A percentile compares a stretch with the other conserved stretches of the same genome.
Evolutionary conservation across 768 basidiomycete genomes (phyloP).

Genomic region (Pulveroboletus sp.): DNA sequence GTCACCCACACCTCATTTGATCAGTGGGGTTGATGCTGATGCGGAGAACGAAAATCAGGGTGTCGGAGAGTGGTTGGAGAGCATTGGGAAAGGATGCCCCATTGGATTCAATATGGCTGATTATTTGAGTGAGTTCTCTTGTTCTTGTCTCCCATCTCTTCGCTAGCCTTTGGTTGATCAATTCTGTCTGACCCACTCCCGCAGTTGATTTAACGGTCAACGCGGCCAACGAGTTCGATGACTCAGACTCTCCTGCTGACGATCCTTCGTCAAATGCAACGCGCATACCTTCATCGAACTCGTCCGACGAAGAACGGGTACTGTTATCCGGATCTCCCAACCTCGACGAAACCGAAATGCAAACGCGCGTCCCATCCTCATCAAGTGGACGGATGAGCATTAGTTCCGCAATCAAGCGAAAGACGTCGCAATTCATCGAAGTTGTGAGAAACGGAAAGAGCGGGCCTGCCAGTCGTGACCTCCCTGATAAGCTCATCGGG

Average conservation of each 20-base stretch:
- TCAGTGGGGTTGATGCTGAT: slow-evolving; percentile 5
- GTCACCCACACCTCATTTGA: slow-evolving; percentile 6
- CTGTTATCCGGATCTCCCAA: slow-evolving; percentile 37
- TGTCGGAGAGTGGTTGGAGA: slow-evolving; percentile 61
- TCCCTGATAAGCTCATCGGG: slow-evolving; percentile 57
- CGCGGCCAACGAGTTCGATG: slow-evolving; percentile 39
- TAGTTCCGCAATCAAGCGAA: slow-evolving; percentile 56
- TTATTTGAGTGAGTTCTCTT: slow-evolving; percentile 72
- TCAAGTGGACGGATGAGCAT: slow-evolving; percentile 40
- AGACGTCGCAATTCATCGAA: slow-evolving; percentile 70
- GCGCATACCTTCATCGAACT: slow-evolving; percentile 36
- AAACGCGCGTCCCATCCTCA: slow-evolving; percentile 32
- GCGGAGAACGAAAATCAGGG: slow-evolving; percentile 21
- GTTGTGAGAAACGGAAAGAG: slow-evolving; percentile 41
- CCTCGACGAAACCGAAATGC: slow-evolving; percentile 50
- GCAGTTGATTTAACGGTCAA: slow-evolving; percentile 73
- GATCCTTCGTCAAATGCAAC: slow-evolving; percentile 19
- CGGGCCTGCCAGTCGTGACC: slow-evolving; percentile 28
- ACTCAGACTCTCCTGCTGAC: slow-evolving; percentile 35
- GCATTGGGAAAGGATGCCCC: slow-evolving; percentile 81
- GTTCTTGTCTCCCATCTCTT: neutral
- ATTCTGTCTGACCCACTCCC: slow-evolving; percentile 5
- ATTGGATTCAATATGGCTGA: slow-evolving; percentile 96
- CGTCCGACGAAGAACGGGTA: slow-evolving; percentile 70
- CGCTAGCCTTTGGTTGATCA: neutral